phyloP scores from a whole-genome alignment of 2,329 filamentous ascomycete species.

The Microcyclospora pomicola region DNA sequence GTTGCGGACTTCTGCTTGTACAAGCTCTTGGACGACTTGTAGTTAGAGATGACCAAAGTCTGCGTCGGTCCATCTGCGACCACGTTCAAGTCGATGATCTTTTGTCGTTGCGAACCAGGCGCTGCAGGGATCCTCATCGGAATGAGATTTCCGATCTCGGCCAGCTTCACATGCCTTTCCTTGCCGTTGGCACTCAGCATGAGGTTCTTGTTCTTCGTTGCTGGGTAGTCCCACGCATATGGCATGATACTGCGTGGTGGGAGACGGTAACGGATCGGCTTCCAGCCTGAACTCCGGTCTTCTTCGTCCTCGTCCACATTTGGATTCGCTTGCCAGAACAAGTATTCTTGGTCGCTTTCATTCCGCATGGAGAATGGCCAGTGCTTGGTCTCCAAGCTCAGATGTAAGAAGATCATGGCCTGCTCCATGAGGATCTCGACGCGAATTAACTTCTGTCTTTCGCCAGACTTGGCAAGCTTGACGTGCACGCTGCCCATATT shows the following conservation, averaged over 20 bases:
- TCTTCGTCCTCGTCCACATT: conserved; percentile 86
- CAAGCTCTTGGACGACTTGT: conserved; percentile 80
- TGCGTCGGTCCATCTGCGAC: conserved; percentile 91
- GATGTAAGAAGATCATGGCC: conserved; percentile 82
- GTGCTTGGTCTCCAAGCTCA: conserved; percentile 81
- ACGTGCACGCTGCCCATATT: conserved; percentile 86
- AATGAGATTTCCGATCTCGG: conserved; percentile 90
- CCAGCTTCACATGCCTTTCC: conserved; percentile 83
- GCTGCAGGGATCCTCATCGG: conserved; percentile 75
- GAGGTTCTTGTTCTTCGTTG: conserved; percentile 89
- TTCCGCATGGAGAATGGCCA: conserved; percentile 99
- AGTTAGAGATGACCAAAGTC: conserved; percentile 86
- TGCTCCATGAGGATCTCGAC: conserved; percentile 85
- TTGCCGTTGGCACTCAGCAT: conserved; percentile 66
- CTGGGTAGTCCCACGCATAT: conserved; percentile 97
- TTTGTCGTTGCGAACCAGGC: conserved; percentile 50
- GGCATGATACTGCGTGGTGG: conserved; percentile 97
- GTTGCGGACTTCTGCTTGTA: conserved; percentile 54
- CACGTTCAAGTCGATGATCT: conserved; percentile 94
- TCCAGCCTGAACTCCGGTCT: conserved; percentile 70
- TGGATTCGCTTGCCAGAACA: conserved; percentile 90
- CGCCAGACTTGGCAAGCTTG: conserved; percentile 81
- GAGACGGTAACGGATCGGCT: conserved; percentile 79
- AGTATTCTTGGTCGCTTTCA: conserved; percentile 91
- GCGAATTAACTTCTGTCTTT: conserved; percentile 75